A percentile compares a stretch with the other conserved stretches of the same genome.
These are phyloP conservation scores for Phylloboletellus chloephorus DNA, from an alignment of 1,284 basidiomycete genomes.

Conservation along the genomic window DNA sequence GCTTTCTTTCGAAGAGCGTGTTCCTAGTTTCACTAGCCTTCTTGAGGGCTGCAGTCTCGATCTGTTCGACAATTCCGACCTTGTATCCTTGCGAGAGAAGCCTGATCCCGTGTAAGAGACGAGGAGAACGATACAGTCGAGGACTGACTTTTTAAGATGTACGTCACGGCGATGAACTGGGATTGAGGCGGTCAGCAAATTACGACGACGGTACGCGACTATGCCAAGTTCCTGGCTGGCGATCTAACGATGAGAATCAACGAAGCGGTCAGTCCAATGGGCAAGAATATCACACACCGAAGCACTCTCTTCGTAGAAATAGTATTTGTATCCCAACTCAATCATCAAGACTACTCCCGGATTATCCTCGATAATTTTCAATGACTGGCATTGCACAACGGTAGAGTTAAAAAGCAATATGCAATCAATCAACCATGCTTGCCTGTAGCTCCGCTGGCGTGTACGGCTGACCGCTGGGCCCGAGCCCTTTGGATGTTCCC, in stretches of 20 bases:
- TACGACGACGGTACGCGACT: constrained; percentile 70
- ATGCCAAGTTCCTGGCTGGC: constrained; percentile 83
- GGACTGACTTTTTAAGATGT: constrained; percentile 77
- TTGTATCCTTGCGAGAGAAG: constrained; percentile 84
- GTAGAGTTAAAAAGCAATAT: constrained; percentile 1
- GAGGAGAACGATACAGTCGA: constrained; percentile 1
- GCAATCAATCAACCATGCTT: constrained; percentile 7
- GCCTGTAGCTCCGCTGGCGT: constrained; percentile 84
- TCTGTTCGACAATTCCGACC: constrained; percentile 89
- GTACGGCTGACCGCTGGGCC: constrained; percentile 74
- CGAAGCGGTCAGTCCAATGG: neutral
- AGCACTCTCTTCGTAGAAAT: constrained; percentile 87
- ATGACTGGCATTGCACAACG: constrained; percentile 8
- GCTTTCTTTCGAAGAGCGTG: constrained; percentile 74
- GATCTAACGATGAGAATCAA: constrained; percentile 40
- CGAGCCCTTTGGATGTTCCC: constrained; percentile 50
- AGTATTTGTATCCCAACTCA: constrained; percentile 87
- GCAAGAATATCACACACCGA: constrained; percentile 34
- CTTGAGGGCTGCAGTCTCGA: constrained; percentile 93
- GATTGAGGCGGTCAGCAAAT: constrained; percentile 80
- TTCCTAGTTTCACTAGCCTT: constrained; percentile 82
- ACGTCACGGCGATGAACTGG: constrained; percentile 78
- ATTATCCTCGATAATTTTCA: constrained; percentile 68
- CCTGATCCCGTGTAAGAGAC: constrained; percentile 35
- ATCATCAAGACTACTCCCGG: constrained; percentile 78